These are phyloP conservation scores for Russula virescens DNA, from an alignment of 768 basidiomycete species.

Conservation along the genomic window DNA sequence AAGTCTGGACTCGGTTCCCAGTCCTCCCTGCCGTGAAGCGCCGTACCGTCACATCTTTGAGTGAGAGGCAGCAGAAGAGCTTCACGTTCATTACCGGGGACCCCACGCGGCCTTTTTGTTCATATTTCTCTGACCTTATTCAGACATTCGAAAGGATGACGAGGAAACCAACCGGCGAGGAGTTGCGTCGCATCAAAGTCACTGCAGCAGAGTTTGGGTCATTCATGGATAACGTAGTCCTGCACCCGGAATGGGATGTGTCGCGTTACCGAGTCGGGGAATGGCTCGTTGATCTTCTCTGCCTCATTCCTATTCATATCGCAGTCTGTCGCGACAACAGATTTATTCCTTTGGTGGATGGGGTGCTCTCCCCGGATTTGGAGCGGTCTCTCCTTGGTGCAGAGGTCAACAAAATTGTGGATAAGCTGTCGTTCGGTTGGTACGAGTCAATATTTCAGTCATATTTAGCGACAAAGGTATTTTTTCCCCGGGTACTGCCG, in stretches of 20 bases:
- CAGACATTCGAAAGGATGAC: conserved; percentile 42
- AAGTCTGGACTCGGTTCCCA: conserved; percentile 16
- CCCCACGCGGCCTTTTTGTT: conserved; percentile 33
- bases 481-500: neutral
- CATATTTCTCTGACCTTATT: conserved; percentile 44
- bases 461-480: conserved; percentile 53
- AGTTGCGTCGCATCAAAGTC: conserved; percentile 37
- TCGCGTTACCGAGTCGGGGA: conserved; percentile 47
- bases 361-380: conserved; percentile 42
- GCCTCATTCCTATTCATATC: conserved; percentile 60
- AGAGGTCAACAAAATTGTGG: conserved; percentile 50
- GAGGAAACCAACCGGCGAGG: conserved; percentile 46
- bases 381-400: conserved; percentile 54
- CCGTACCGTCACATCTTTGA: conserved; percentile 10
- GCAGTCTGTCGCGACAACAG: conserved; percentile 55
- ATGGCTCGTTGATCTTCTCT: conserved; percentile 59
- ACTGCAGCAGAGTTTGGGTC: conserved; percentile 30
- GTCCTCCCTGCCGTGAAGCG: conserved; percentile 17
- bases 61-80: conserved; percentile 30
- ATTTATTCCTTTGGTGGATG: conserved; percentile 57
- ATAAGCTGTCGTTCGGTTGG: conserved; percentile 55
- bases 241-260: conserved; percentile 20
- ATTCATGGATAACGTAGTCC: conserved; percentile 24
- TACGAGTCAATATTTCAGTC: conserved; percentile 60
- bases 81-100: conserved; percentile 43